Percentiles rank a stretch among this genome's conserved stretches.
Evolutionary conservation across 306 rosid genomes (phyloP).

Genomic region (Lathyrus tuberosus): DNA sequence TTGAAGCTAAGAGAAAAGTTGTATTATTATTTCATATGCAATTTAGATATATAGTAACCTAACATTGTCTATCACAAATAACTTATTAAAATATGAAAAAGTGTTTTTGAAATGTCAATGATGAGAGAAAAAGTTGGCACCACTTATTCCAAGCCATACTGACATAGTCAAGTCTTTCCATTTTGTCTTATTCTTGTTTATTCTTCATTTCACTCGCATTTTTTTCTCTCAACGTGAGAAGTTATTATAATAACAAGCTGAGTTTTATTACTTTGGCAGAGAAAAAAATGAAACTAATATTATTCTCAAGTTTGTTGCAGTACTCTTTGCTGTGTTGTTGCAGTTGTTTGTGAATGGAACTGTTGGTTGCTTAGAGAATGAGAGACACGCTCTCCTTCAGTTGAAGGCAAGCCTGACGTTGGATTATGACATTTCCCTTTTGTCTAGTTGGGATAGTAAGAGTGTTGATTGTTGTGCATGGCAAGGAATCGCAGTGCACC

Average conservation of each 20-base stretch:
- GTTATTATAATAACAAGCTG: background rate
- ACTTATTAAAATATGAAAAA: no score
- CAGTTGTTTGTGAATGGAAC: background rate
- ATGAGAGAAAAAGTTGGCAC: no score
- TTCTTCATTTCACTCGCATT: background rate
- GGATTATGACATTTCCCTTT: no score
- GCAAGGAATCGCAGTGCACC: background rate
- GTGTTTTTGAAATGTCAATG: no score
- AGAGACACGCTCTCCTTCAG: slow-evolving; percentile 20
- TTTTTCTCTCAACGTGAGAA: background rate
- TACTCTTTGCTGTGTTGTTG: background rate
- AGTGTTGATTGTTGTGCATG: no score
- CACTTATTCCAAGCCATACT: no score
- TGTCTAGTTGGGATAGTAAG: no score
- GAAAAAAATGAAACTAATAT: background rate
- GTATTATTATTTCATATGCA: no score
- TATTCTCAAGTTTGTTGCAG: background rate
- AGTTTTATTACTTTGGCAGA: background rate
- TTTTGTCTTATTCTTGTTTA: background rate
- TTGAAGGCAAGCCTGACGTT: slow-evolving; percentile 10
- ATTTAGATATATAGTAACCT: no score
- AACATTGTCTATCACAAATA: no score
- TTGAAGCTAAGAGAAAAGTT: no score
- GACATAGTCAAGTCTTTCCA: no score
- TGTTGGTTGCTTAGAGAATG: slow-evolving; percentile 14